Evolutionary conservation across 1,139 yeast genomes (phyloP), one percentile per base, ranked within the genome.

Genomic region (Meyerozyma athensensis): DNA sequence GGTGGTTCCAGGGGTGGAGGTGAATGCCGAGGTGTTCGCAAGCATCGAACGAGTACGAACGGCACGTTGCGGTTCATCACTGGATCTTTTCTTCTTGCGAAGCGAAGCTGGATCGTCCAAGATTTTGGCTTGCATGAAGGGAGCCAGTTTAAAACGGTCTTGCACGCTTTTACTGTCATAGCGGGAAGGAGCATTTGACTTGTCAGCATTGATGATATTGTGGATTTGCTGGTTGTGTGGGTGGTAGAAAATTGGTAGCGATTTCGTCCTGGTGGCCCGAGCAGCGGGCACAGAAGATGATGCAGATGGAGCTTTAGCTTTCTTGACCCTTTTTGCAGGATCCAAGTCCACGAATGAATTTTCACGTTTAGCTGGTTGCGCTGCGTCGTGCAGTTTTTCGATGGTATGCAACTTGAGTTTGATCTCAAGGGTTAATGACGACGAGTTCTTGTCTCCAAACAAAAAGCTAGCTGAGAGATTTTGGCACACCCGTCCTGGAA

Each of bases 401-500:
- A 69, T 63, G 14, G 69, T 63, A 48, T 69, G 81, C 44, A 83
- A 69, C 48, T 79, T 74, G 43, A 83, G 57, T 47, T 82, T 71
- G 18, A 83, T 71, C 54, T 83, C 92, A 38, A 83, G 61, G 1
- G 89, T 83, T 43, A 81, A 77, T 5, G 75, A 61, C 1, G 75
- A 59, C 13, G 59, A 47, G 35, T 54, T 64, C 55, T 65, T 60
- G 57, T 70, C 65, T 49, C 79, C 68, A 68, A 68, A 59, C 57
- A 69, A 47, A 39, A 60, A 67, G 39, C 65, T 65, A 4, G 80
- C 83, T 1, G 79, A 72, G 45, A 83, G 69, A 53, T 79, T 82
- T 37, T 81, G 81, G 49, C 89, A 81, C 17, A 83, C 82, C 43
- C 87, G 64, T 1, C 92, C 92, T 0, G 86, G 82, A 12, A 83